Conservation (phyloP, 148 eudicot species). For the Spergularia bocconei region DNA sequence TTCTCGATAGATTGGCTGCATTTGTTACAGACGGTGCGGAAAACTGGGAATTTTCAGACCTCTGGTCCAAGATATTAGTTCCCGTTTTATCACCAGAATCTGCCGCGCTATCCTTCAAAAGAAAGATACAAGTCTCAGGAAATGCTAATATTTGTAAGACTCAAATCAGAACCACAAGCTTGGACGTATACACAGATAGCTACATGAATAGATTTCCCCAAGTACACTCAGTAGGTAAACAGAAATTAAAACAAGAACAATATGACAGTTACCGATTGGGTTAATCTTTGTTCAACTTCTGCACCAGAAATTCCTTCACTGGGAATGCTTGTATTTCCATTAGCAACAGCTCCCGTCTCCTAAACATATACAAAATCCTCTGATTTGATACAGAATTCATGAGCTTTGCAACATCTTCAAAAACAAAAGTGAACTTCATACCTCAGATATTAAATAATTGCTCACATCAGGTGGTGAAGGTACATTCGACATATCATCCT, state of each 20-base stretch:
- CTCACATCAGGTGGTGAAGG: conserved; percentile 84
- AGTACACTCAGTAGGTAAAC: not conserved
- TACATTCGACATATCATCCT: conserved; percentile 70
- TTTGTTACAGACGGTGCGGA: conserved; percentile 41
- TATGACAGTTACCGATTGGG: conserved; percentile 21
- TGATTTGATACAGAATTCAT: conserved; percentile 4
- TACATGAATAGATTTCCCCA: not conserved
- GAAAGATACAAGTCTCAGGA: not conserved
- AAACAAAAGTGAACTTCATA: conserved; percentile 24
- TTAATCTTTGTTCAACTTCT: conserved; percentile 66
- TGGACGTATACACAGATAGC: not conserved
- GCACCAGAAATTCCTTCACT: conserved; percentile 76
- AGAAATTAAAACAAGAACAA: conserved; percentile 3
- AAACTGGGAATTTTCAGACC: conserved; percentile 48
- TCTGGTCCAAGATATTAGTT: conserved; percentile 40
- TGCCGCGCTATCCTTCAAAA: conserved; percentile 43
- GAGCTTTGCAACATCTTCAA: conserved; percentile 11
- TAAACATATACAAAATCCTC: conserved; percentile 25
- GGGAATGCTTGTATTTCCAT: conserved; percentile 51
- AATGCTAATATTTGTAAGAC: not conserved
- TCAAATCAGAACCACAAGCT: not conserved
- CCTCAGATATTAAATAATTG: conserved; percentile 92
- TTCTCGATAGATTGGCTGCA: conserved; percentile 39
- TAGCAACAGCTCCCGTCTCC: conserved; percentile 68
- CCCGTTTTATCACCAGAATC: conserved; percentile 37